Conservation (phyloP, 75 land plant species). For the Picea glauca region DNA sequence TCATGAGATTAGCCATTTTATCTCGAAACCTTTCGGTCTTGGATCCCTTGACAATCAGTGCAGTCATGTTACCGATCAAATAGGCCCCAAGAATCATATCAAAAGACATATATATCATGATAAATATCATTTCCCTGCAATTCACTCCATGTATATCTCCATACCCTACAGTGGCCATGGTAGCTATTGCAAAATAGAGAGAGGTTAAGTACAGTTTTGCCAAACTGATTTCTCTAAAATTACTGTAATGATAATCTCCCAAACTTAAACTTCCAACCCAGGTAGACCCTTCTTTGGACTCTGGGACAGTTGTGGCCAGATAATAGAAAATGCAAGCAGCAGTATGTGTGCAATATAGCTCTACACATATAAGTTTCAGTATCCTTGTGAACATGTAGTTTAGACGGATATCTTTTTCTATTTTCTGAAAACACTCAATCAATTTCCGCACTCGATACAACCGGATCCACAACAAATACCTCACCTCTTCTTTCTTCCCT, state of each 20-base stretch:
- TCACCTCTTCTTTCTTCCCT: no score
- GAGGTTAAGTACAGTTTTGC: no score
- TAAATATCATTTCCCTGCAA: slow-evolving; percentile 76
- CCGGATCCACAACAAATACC: no score
- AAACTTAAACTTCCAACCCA: no score
- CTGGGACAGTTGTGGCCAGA: slow-evolving; percentile 69
- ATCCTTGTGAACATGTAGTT: slow-evolving; percentile 82
- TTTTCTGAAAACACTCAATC: no score
- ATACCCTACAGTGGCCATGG: not conserved
- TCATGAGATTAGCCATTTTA: slow-evolving; percentile 66
- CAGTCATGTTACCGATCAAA: slow-evolving; percentile 91
- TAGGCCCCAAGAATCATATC: slow-evolving; percentile 88
- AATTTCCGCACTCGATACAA: no score
- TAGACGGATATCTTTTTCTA: no score
- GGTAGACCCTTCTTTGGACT: no score
- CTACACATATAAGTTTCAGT: slow-evolving; percentile 71
- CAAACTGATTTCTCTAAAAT: no score
- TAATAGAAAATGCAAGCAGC: slow-evolving; percentile 92
- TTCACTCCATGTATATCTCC: slow-evolving; percentile 93
- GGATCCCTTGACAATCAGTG: slow-evolving; percentile 83
- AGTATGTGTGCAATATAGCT: slow-evolving; percentile 89
- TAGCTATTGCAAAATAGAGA: no score
- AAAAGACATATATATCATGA: slow-evolving; percentile 81
- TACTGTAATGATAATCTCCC: no score
- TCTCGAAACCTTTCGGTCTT: slow-evolving; percentile 85